Evolutionary conservation across 108 stramenopile genomes (phyloP).

Genomic region (Aurantiochytrium sp.): DNA sequence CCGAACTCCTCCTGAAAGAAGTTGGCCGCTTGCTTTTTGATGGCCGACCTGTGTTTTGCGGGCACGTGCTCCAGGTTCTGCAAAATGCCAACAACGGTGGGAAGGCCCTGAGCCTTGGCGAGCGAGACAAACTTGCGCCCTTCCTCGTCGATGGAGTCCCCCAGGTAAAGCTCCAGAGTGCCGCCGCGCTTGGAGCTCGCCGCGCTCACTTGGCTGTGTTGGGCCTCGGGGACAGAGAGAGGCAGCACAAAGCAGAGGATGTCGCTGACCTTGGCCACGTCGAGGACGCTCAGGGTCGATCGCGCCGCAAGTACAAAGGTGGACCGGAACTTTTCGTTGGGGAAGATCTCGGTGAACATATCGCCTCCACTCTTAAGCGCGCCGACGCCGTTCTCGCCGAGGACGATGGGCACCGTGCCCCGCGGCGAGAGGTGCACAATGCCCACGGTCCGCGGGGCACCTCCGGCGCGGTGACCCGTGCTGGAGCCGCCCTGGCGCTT

Average conservation of each 20-base stretch:
- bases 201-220: conserved; percentile 27
- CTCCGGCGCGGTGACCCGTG: not conserved
- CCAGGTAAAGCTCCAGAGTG: conserved; percentile 11
- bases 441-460: conserved; percentile 10
- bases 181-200: conserved; percentile 29
- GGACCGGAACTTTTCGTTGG: conserved; percentile 66
- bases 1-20: conserved; percentile 42
- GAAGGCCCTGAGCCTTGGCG: conserved; percentile 86
- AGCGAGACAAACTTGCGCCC: conserved; percentile 61
- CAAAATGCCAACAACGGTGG: conserved; percentile 71
- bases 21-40: conserved; percentile 37
- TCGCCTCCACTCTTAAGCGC: conserved; percentile 1
- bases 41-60: not conserved
- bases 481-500: conserved; percentile 32
- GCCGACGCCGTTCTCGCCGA: conserved; percentile 22
- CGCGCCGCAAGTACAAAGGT: conserved; percentile 70
- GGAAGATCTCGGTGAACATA: conserved; percentile 47
- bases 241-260: conserved; percentile 76
- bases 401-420: conserved; percentile 41
- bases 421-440: conserved; percentile 2
- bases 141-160: conserved; percentile 43
- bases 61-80: conserved; percentile 36
- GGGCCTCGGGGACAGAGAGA: conserved; percentile 71
- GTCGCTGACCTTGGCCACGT: conserved; percentile 70
- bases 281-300: conserved; percentile 58